Base-by-base conservation (phyloP, 78 protist genomes). In the Dictyostelium intermedium region DNA sequence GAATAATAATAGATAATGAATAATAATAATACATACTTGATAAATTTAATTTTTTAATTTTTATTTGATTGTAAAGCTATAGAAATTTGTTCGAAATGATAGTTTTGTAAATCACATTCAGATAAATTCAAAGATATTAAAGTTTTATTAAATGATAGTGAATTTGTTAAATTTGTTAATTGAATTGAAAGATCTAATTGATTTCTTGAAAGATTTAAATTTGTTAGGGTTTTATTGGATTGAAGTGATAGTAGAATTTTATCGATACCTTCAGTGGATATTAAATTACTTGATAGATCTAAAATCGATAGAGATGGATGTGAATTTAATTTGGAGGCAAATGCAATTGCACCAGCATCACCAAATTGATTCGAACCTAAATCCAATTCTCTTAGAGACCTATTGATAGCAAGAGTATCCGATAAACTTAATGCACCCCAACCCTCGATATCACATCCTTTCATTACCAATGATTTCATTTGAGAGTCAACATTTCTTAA, bases 381-480 rank as follows among this genome's bases (percentile, higher is more conserved):
- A 85, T 85, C 83, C 60, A 85, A 41, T 6, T 43, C 30, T 25
- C 20, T 73, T 9, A 85, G 35, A 9, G 91, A 47, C 32, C 74
- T n/a, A 32, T 85, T 85, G 16, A 73, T 30, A 32, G 25, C 50
- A 14, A 85, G 23, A 5, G 82, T 73, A 35, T 85, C 91, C 2
- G 82, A 39, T 6, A 85, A 14, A 74, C 91, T 85, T 0, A 73
- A n/a, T 73, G 91, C 91, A 0, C 91, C 91, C 91, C 91, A 85
- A 35, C 91, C 91, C 37, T 85, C 91, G 5, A 85, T 53, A 73
- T 85, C 35, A 50, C 91, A 85, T 70, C 74, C 66, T 74, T 20
- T 70, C 25, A 85, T 23, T 41, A 23, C 10, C 14, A 85, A 23
- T n/a, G 47, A 18, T 47, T n/a, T 23, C 7, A 85, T 20, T 32